These are phyloP conservation scores for Stenogyne calaminthoides DNA, from an alignment of 305 asterid species.

Conservation along the genomic window DNA sequence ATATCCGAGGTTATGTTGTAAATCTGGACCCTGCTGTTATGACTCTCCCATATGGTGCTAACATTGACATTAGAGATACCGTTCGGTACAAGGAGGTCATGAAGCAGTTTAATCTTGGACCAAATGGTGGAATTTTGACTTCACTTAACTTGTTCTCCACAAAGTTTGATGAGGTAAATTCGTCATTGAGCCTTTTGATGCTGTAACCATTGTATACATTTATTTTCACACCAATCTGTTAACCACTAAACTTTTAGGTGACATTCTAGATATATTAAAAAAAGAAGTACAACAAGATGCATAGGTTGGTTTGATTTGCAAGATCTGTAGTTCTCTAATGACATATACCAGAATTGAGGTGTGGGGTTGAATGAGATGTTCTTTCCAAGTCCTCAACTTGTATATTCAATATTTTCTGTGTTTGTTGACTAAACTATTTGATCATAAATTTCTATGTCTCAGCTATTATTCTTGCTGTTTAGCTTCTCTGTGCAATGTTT, in stretches of 20 bases:
- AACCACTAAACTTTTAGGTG: neutral
- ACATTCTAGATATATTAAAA: neutral
- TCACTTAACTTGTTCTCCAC: constrained; percentile 87
- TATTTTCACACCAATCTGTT: neutral
- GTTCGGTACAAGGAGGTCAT: constrained; percentile 94
- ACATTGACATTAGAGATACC: constrained; percentile 93
- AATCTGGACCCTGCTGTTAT: constrained; percentile 93
- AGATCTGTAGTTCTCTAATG: neutral
- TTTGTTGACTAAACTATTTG: neutral
- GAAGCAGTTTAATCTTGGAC: constrained; percentile 96
- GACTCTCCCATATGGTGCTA: constrained; percentile 90
- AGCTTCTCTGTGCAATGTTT: neutral
- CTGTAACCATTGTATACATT: constrained; percentile 3
- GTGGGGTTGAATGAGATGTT: neutral
- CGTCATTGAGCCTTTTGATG: neutral
- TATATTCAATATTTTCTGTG: neutral
- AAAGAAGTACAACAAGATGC: neutral
- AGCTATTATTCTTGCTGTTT: neutral
- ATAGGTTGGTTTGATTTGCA: neutral
- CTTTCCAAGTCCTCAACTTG: neutral
- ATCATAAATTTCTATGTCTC: neutral
- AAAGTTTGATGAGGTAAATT: constrained; percentile 83
- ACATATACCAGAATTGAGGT: neutral
- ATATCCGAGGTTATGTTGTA: constrained; percentile 76
- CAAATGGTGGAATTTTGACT: constrained; percentile 95